Evolutionary conservation across 345 rosid genomes (phyloP), one percentile per base, ranked within the genome.

Genomic region (Brassica rapa): DNA sequence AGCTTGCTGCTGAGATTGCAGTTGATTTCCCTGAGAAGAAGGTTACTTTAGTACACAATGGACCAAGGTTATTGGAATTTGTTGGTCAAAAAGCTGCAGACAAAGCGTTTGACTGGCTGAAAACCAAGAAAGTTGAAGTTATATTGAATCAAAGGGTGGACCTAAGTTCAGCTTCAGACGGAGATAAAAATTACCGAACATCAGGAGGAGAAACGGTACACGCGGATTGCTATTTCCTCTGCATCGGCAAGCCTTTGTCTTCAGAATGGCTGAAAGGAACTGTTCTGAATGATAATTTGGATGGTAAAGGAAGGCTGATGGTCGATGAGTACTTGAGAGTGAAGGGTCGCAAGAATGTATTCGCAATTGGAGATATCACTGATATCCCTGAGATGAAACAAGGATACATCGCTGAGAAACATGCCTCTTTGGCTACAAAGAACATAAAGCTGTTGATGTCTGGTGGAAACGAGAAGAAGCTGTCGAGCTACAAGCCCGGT

Each of bases 1-100:
- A 94, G 83, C 90, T 94, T 81, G 97, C 95, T 12, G 98, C 89
- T 21, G 97, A 94, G 77, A 86, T 94, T 62, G 87, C 93, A 21
- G 87, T 85, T 1, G 89, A 85, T 75, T 90, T 86, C 65, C 92
- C 92, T 0, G 88, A 81, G 43, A 90, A 87, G 84, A 77, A 87
- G 76, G 85, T 87, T 55, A 87, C 85, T 1, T 82, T 90, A 32
- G 94, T 88, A 60, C 92, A 90, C 75, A 80, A 69, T n/a, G 92
- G 92, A 72, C 80, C 89, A 3, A 86, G 92, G 70, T 70, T 90
- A 71, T 78, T 90, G 70, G 94, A 87, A 63, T 90, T 80, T 87
- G 75, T 87, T 59, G 89, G 94, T 15, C 82, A 84, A 6, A 88
- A 83, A 73, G 91, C 90, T 62, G 76, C 88, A 24, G 81, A 70